These are phyloP conservation scores for Trametes sanguinea DNA, from an alignment of 768 basidiomycete species.

Conservation along the genomic window DNA sequence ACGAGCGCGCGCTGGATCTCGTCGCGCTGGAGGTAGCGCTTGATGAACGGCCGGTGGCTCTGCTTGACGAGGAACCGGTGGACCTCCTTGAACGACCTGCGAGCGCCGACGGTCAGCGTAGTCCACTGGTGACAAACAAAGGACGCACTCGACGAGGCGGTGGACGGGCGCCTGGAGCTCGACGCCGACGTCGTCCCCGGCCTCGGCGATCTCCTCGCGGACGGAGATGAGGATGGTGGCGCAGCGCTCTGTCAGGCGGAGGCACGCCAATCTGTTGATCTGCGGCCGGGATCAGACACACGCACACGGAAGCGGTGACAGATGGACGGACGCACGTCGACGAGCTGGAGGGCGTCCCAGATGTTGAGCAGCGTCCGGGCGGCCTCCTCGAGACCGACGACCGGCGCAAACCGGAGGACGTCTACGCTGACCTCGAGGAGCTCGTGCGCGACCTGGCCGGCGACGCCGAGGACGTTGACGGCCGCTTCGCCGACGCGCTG, in stretches of 20 bases:
- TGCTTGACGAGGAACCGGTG: conserved; percentile 58
- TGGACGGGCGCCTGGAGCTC: conserved; percentile 54
- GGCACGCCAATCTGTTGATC: conserved; percentile 68
- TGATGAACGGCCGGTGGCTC: conserved; percentile 67
- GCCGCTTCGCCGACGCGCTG: conserved; percentile 28
- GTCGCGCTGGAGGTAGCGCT: conserved; percentile 74
- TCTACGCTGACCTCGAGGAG: conserved; percentile 44
- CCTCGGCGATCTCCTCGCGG: conserved; percentile 58
- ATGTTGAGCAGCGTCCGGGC: conserved; percentile 55
- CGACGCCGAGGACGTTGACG: conserved; percentile 42
- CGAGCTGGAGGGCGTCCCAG: conserved; percentile 63
- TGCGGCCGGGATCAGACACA: conserved; percentile 28
- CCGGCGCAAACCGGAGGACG: conserved; percentile 49
- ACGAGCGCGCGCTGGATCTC: conserved; percentile 59
- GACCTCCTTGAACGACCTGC: conserved; percentile 47
- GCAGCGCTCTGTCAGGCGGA: conserved; percentile 73
- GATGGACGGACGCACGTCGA: conserved; percentile 52
- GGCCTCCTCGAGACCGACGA: conserved; percentile 55
- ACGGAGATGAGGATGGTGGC: conserved; percentile 68
- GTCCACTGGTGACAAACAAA: not conserved
- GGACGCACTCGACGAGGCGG: conserved; percentile 52
- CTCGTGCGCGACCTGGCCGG: conserved; percentile 47
- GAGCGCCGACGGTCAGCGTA: not conserved
- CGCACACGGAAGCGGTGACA: not conserved
- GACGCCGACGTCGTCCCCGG: conserved; percentile 49